phyloP scores from a whole-genome alignment of 345 rosid species.

The Sonneratia caseolaris region DNA sequence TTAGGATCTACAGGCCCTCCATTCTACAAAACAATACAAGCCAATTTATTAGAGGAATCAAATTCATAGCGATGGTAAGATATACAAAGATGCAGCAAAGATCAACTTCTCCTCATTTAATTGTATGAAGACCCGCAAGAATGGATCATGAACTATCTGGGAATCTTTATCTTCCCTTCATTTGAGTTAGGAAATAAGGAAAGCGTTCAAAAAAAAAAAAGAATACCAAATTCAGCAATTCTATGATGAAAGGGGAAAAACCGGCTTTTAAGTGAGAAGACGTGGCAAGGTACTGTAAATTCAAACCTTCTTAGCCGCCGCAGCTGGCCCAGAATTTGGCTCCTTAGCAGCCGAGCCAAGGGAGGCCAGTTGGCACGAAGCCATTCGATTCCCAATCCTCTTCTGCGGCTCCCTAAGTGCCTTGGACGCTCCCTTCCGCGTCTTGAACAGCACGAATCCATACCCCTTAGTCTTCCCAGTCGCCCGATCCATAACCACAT shows the following conservation, averaged over 20 bases:
- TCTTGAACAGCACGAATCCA: conserved; percentile 17
- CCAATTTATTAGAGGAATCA: conserved; percentile 4
- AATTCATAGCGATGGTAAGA: neutral
- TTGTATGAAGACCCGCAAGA: neutral
- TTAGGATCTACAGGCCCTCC: conserved; percentile 25
- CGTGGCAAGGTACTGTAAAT: neutral
- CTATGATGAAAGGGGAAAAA: neutral
- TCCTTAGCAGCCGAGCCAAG: conserved; percentile 20
- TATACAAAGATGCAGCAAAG: neutral
- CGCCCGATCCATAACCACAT: conserved; percentile 12
- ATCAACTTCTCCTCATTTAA: neutral
- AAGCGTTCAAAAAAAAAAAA: neutral
- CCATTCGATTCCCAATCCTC: conserved; percentile 43
- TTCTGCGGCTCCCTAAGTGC: conserved; percentile 30
- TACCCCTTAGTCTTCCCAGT: conserved; percentile 22
- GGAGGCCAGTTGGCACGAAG: conserved; percentile 63
- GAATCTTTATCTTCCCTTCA: neutral
- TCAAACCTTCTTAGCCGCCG: conserved; percentile 18
- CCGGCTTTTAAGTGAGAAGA: neutral
- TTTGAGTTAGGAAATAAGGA: neutral
- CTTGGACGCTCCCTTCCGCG: conserved; percentile 10
- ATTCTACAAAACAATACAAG: conserved; percentile 12
- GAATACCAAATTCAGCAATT: neutral
- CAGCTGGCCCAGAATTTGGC: conserved; percentile 21
- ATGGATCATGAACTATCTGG: neutral